These are phyloP conservation scores for Acacia concinna DNA, from an alignment of 331 rosid genomes.

Conservation along the genomic window DNA sequence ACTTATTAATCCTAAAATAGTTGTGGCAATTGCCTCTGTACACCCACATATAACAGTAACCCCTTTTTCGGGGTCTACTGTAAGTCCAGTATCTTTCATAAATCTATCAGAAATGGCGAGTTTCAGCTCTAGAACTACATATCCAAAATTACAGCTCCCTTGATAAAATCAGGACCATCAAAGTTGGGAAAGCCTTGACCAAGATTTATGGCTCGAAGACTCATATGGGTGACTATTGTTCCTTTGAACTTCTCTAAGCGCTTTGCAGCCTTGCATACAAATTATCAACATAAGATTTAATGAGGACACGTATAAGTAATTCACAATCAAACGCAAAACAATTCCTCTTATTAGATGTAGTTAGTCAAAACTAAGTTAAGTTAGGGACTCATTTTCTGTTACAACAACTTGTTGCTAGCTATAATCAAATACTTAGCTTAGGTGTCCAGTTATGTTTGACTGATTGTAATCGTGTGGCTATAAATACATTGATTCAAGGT, in stretches of 20 bases:
- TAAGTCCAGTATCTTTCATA: slow-evolving; percentile 59
- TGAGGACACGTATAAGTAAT: background rate
- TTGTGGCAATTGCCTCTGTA: slow-evolving; percentile 75
- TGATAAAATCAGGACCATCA: slow-evolving; percentile 72
- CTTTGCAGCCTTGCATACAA: slow-evolving; percentile 55
- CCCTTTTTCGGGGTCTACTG: slow-evolving; percentile 67
- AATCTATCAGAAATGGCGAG: slow-evolving; percentile 63
- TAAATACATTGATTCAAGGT: too few relatives aligned
- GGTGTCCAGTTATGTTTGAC: too few relatives aligned
- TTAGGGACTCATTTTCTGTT: too few relatives aligned
- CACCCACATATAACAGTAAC: slow-evolving; percentile 66
- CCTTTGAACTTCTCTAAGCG: slow-evolving; percentile 71
- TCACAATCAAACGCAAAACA: background rate
- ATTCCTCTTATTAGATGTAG: too few relatives aligned
- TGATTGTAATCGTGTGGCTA: too few relatives aligned
- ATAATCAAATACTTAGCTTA: too few relatives aligned
- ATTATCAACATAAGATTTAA: slow-evolving; percentile 11
- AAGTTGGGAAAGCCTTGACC: slow-evolving; percentile 83
- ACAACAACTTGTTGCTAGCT: too few relatives aligned
- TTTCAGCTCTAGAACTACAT: slow-evolving; percentile 64
- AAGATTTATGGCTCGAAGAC: slow-evolving; percentile 70
- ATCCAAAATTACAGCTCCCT: slow-evolving; percentile 74
- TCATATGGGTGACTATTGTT: slow-evolving; percentile 70
- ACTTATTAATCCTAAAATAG: slow-evolving; percentile 69
- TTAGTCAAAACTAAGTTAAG: too few relatives aligned